Evolutionary conservation across 129 eudicot genomes (phyloP), one percentile per base, ranked within the genome.

Genomic region (Silybum marianum): DNA sequence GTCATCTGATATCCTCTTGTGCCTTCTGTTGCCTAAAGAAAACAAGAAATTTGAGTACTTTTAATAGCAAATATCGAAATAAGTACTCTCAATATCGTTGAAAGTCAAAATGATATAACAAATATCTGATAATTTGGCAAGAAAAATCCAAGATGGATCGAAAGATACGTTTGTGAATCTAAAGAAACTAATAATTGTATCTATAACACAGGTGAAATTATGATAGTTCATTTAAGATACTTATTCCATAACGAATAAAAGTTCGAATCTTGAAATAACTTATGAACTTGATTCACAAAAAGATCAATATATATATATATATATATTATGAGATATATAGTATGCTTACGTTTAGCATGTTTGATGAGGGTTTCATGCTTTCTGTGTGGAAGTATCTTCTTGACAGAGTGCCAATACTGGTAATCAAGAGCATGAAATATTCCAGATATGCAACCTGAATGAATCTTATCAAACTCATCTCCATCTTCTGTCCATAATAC

Each of bases 361-460:
- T 69, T 74, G 34, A 46, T 16, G 23, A 75, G 74, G 32, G 68
- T 71, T 25, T 83, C 44, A 65, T 85, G 72, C 82, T 84, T 86
- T 69, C 70, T 84, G n/a, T 66, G 80, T 7, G 86, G 88, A 82
- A 91, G 89, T 77, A 86, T 88, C 80, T 86, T 91, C 68, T 79
- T 91, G 25, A 88, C 85, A 32, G 78, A 79, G 54, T 86, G 91
- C 97, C 96, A 90, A 0, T 78, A 87, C 75, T 91, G 93, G 78
- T 93, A 85, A 84, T 88, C 88, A 71, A 94, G 82, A 24, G 77
- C 84, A 77, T 88, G 93, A 67, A 94, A 77, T 25, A 94, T 42
- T 1, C 91, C 90, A 86, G 89, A 84, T 39, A 90, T 73, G 73
- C 98, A 94, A 21, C 98, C 91, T 4, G 86, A 85, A 79, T 76